Evolutionary conservation across 73 alveolate species (phyloP), one percentile per base, ranked within the genome.

Genomic region (Uronychia setigera): DNA sequence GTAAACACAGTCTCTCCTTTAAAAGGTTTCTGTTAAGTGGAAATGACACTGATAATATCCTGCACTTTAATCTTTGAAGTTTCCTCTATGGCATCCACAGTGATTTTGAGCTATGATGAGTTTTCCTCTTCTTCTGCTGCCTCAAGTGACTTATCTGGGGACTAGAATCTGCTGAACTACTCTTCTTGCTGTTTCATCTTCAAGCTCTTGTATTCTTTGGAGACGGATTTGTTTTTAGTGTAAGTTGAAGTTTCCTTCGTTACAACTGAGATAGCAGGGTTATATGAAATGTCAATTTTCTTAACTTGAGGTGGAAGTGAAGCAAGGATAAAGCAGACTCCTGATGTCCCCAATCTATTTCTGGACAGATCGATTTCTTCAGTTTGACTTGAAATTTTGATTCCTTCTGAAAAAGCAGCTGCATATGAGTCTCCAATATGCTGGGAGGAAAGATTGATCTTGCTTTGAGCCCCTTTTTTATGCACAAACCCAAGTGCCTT

Each of bases 401-500:
- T 33, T 9, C 86, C 91, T 29, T 76, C 25, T 25, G 91, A 74
- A 46, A 85, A 46, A 26, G 91, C 91, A 1, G 76, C 91, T 26
- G 77, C 67, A 35, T 85, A 77, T 0, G 80, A 74, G 59, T 85
- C 91, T 33, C 91, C 77, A 33, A 85, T 33, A 32, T 35, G 77
- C 29, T 46, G 77, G 14, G 86, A 77, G 28, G 58, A 46, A 0
- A 77, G 33, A 29, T 58, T 78, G 13, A 77, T 26, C 46, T 85
- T 80, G 34, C 77, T 76, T 1, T 34, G 75, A 29, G 76, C 77
- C 0, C 77, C 91, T 78, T 82, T 85, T 26, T 86, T 32, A 19
- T 85, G 79, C 11, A 85, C 81, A 11, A 85, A 29, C 26, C 91
- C 91, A 77, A 85, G 33, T 0, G 86, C 86, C 31, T 82, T 32